Evolutionary conservation across 208 protist genomes (phyloP), one percentile per base, ranked within the genome.

Genomic region (Crithidia acanthocephali): DNA sequence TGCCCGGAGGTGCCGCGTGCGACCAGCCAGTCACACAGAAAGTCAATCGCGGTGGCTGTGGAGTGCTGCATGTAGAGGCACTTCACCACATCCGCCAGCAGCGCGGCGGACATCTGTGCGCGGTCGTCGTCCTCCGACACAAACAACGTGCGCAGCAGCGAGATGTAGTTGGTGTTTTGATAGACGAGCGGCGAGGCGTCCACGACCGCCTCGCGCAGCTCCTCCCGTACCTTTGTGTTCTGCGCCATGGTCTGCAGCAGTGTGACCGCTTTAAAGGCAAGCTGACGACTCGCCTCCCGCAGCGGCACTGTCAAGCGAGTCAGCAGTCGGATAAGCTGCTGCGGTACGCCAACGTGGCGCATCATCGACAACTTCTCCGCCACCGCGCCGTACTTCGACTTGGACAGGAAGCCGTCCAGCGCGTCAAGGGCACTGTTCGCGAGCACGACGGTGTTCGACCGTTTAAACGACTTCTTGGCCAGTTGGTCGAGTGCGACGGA

Each of bases 281-380:
- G 53, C 10, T 61, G 45, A 11, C 57, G 73, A 2, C 56, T 74
- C 11, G 69, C 48, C 45, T 74, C 69, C 2, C 42, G 56, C 27
- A 81, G 58, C 32, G 83, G 83, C 33, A 83, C 56, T 0, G 64
- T 59, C 2, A 88, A 32, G 8, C 76, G 71, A 15, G 66, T 72
- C 33, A 88, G 60, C 69, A 85, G 71, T 9, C 63, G 50, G 25
- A 85, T 66, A 16, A 88, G 64, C 52, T 63, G 60, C 35, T 40
- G 13, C 2, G 76, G 83, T 5, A 88, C 58, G 2, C 66, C 62
- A 10, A 76, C 66, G 32, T 80, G 79, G 9, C 72, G 68, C 68
- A 85, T 68, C 74, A 88, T 85, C 3, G 67, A 76, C n/a, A 88
- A 57, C 70, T 83, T 84, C 59, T 88, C 83, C n/a, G 48, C 59